Evolutionary conservation across 495 filamentous ascomycete species (phyloP).

Genomic region (Hypoxylon perforatum): DNA sequence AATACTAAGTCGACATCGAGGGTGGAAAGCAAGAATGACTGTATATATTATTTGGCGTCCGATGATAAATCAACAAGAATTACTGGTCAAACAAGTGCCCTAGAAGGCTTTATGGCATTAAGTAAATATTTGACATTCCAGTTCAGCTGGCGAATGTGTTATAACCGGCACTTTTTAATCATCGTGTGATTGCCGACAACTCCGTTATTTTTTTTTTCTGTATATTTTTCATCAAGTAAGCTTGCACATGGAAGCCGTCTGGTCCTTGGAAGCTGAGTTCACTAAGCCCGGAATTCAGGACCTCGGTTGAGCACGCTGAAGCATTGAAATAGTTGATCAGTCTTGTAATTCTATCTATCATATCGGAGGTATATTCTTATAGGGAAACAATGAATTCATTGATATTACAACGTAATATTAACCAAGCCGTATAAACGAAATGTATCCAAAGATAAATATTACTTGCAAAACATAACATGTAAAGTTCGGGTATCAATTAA

Average conservation of each 20-base stretch:
- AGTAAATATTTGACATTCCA: neutral
- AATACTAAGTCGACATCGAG: slow-evolving; percentile 66
- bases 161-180: too few relatives aligned
- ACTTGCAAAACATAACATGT: slow-evolving; percentile 1
- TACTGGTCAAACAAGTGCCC: slow-evolving; percentile 1
- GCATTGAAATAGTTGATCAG: too few relatives aligned
- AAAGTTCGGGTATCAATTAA: slow-evolving; percentile 17
- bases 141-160: too few relatives aligned
- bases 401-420: slow-evolving; percentile 2
- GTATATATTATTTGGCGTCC: slow-evolving; percentile 45
- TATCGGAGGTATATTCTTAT: neutral
- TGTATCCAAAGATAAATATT: slow-evolving; percentile 12
- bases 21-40: slow-evolving; percentile 15
- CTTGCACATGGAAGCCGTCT: too few relatives aligned
- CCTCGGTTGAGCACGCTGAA: too few relatives aligned
- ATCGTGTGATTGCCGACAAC: too few relatives aligned
- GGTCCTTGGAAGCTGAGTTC: too few relatives aligned
- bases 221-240: too few relatives aligned
- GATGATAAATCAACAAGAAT: slow-evolving; percentile 14
- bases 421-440: slow-evolving; percentile 1
- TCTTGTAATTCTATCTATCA: too few relatives aligned
- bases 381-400: neutral
- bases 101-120: neutral
- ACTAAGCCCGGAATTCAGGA: too few relatives aligned
- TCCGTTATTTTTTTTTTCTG: too few relatives aligned